These are phyloP conservation scores for Agroathelia rolfsii DNA, from an alignment of 1,284 basidiomycete genomes.

Conservation along the genomic window DNA sequence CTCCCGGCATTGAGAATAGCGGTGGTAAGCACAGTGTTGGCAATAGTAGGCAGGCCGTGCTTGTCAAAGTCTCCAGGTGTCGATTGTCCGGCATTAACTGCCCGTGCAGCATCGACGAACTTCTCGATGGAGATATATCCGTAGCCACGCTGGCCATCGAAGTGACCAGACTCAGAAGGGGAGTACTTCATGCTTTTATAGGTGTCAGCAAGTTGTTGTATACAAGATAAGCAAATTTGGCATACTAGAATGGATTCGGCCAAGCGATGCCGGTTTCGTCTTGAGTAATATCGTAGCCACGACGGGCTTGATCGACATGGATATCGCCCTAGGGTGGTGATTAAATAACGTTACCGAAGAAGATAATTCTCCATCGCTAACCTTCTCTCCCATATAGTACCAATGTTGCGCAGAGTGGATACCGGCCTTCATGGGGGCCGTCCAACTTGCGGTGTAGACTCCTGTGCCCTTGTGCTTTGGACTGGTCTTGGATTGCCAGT, in stretches of 20 bases:
- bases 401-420: slow-evolving; percentile 85
- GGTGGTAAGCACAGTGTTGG: slow-evolving; percentile 82
- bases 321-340: slow-evolving; percentile 63
- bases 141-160: slow-evolving; percentile 88
- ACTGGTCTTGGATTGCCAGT: slow-evolving; percentile 77
- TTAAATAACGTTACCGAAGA: slow-evolving; percentile 2
- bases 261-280: slow-evolving; percentile 77
- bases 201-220: neutral
- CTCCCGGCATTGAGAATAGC: slow-evolving; percentile 88
- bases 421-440: slow-evolving; percentile 67
- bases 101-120: slow-evolving; percentile 74
- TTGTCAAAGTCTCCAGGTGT: slow-evolving; percentile 67
- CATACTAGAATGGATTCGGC: slow-evolving; percentile 88
- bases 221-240: slow-evolving; percentile 12
- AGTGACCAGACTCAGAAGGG: slow-evolving; percentile 83
- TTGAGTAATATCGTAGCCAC: slow-evolving; percentile 81
- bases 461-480: slow-evolving; percentile 65
- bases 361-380: slow-evolving; percentile 17
- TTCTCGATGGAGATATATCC: slow-evolving; percentile 88
- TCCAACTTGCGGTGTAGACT: slow-evolving; percentile 90
- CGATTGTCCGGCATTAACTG: slow-evolving; percentile 63
- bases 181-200: slow-evolving; percentile 79
- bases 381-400: slow-evolving; percentile 92
- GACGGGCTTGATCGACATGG: slow-evolving; percentile 84
- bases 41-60: slow-evolving; percentile 79